These are phyloP conservation scores for Paraphoma chrysanthemicola DNA, from an alignment of 2,329 filamentous ascomycete species.

Conservation along the genomic window DNA sequence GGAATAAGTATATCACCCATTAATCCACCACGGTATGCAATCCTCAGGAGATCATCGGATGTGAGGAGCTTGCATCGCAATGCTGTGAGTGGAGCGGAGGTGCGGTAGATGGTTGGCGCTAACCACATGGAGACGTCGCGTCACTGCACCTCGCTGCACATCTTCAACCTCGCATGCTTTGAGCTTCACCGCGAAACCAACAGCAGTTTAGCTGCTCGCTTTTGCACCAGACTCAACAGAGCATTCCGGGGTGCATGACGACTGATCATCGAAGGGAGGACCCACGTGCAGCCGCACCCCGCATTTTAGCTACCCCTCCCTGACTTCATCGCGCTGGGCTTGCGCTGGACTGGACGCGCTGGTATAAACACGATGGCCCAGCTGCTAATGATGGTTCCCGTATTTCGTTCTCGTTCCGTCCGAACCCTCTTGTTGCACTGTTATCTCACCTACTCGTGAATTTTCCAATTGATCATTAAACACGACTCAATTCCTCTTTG, in stretches of 20 bases:
- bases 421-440: background rate
- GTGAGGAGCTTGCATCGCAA: background rate
- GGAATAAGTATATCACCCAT: background rate
- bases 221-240: slow-evolving; percentile 7
- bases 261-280: slow-evolving; percentile 16
- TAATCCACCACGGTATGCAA: background rate
- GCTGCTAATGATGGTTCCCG: background rate
- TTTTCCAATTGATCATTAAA: background rate
- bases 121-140: background rate
- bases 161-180: background rate
- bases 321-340: slow-evolving; percentile 27
- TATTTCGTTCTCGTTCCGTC: background rate
- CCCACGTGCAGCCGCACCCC: slow-evolving; percentile 37
- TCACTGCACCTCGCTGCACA: background rate
- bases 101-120: background rate
- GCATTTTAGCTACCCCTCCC: slow-evolving; percentile 36
- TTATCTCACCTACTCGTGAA: background rate
- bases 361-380: slow-evolving; percentile 8
- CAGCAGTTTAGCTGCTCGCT: slow-evolving; percentile 9
- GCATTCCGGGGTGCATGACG: slow-evolving; percentile 11
- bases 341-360: slow-evolving; percentile 5
- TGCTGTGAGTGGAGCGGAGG: background rate
- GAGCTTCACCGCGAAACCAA: slow-evolving; percentile 3
- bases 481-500: background rate
- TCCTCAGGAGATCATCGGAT: background rate